A percentile compares a stretch with the other conserved stretches of the same genome.
These are phyloP conservation scores for Phylloporus sp. DNA, from an alignment of 768 basidiomycete species.

Conservation along the genomic window DNA sequence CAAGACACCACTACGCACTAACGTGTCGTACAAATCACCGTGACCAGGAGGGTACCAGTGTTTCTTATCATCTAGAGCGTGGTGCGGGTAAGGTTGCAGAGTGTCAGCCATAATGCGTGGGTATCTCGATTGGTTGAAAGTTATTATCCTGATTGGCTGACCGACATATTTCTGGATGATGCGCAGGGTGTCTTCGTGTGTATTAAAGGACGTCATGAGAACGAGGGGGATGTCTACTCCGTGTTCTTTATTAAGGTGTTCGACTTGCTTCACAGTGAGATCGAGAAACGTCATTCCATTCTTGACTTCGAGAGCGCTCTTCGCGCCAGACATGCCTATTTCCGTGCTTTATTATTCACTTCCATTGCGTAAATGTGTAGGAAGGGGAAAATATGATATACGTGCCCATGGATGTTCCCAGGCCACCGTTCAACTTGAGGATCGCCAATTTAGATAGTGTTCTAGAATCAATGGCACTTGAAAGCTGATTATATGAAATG, in stretches of 20 bases:
- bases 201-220: constrained; percentile 99
- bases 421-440: constrained; percentile 92
- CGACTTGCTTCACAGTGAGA: constrained; percentile 89
- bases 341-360: neutral
- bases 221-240: constrained; percentile 93
- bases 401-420: constrained; percentile 85
- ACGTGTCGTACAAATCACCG: constrained; percentile 92
- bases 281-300: constrained; percentile 98
- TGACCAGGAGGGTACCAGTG: constrained; percentile 98
- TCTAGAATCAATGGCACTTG: constrained; percentile 50
- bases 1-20: constrained; percentile 85
- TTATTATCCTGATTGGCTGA: constrained; percentile 89
- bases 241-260: constrained; percentile 85
- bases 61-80: constrained; percentile 79
- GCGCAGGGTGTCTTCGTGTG: constrained; percentile 91
- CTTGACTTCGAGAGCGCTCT: constrained; percentile 93
- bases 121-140: constrained; percentile 92
- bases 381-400: constrained; percentile 6
- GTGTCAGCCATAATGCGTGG: constrained; percentile 90
- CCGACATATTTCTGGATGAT: constrained; percentile 97
- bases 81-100: constrained; percentile 77
- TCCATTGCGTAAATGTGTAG: neutral
- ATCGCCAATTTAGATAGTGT: constrained; percentile 91
- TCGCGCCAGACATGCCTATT: constrained; percentile 78
- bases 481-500: constrained; percentile 73